Evolutionary conservation across 257 asterid genomes (phyloP).

Genomic region (Solanum ahanhuiri): DNA sequence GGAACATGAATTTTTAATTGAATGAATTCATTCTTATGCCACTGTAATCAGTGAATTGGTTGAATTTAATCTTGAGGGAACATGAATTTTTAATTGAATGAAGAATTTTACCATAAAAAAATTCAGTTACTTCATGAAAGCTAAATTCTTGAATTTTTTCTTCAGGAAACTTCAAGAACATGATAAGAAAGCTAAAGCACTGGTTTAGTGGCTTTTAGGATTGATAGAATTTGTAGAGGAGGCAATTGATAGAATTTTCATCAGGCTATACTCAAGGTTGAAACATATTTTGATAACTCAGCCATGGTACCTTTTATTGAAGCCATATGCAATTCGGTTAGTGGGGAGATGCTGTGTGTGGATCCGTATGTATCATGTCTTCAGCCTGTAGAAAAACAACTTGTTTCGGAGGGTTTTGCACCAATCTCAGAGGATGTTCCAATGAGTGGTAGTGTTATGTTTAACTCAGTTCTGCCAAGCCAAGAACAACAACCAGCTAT

Average conservation of each 20-base stretch:
- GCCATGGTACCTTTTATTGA: constrained; percentile 19
- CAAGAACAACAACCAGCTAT: constrained; percentile 12
- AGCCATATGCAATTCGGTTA: background rate
- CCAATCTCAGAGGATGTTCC: background rate
- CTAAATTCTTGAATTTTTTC: background rate
- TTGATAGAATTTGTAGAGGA: constrained; percentile 7
- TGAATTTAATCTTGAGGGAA: background rate
- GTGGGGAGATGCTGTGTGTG: constrained; percentile 1
- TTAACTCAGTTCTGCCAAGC: constrained; percentile 2
- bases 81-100: background rate
- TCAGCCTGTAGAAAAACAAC: constrained; percentile 7
- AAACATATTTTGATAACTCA: constrained; percentile 12
- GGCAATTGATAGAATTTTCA: constrained; percentile 22
- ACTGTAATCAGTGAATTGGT: background rate
- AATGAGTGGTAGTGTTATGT: background rate
- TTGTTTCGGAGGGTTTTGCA: background rate
- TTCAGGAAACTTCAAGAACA: background rate
- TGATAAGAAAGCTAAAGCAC: background rate
- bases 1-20: background rate
- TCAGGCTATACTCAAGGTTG: background rate
- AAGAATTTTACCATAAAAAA: background rate
- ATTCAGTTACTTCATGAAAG: background rate
- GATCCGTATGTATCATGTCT: constrained; percentile 5
- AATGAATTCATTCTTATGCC: background rate
- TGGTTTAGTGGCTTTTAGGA: background rate